Conservation (phyloP, 345 rosid genomes). For the Capsella bursapastoris region DNA sequence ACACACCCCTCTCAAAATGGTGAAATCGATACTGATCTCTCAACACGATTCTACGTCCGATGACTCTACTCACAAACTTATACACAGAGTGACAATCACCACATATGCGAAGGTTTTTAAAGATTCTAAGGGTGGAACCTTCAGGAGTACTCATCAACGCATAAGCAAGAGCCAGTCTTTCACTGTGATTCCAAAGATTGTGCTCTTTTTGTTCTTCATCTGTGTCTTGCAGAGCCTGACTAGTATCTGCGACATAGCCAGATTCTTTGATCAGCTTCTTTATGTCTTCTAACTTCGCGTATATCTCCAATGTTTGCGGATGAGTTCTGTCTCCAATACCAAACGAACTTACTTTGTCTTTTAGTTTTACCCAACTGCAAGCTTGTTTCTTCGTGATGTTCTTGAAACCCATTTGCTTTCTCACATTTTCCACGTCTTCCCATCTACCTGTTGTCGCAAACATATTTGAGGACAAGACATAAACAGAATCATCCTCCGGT, state of each 20-base stretch:
- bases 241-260: constrained; percentile 79
- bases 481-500: constrained; percentile 81
- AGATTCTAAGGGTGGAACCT: constrained; percentile 63
- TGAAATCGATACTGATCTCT: constrained; percentile 87
- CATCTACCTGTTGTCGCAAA: constrained; percentile 88
- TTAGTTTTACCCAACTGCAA: constrained; percentile 91
- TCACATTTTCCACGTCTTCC: constrained; percentile 70
- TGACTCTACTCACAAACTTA: constrained; percentile 67
- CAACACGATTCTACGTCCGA: constrained; percentile 57
- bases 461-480: constrained; percentile 79
- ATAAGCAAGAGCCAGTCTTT: constrained; percentile 87
- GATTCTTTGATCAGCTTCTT: constrained; percentile 78
- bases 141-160: constrained; percentile 64
- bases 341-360: constrained; percentile 60
- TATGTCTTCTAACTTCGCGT: constrained; percentile 75
- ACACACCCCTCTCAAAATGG: constrained; percentile 72
- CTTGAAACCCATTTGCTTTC: constrained; percentile 73
- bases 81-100: constrained; percentile 84
- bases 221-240: constrained; percentile 81
- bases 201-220: constrained; percentile 95
- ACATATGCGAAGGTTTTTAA: constrained; percentile 88
- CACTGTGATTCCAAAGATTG: constrained; percentile 88
- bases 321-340: constrained; percentile 81
- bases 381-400: constrained; percentile 84
- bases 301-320: constrained; percentile 58